These are phyloP conservation scores for Urtica urens DNA, from an alignment of 306 rosid genomes.

Conservation along the genomic window DNA sequence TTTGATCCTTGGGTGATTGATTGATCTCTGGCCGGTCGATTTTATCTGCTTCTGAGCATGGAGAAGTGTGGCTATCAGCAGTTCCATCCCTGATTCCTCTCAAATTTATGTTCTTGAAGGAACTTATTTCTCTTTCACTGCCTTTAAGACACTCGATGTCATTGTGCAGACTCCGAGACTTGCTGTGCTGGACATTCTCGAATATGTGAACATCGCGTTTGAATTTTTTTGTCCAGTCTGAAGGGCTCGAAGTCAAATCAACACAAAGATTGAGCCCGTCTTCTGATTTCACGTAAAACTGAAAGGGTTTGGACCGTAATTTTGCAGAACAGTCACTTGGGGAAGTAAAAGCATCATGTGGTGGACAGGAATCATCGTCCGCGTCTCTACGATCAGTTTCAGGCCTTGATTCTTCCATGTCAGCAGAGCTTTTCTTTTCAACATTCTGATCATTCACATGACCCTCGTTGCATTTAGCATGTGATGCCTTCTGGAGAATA, in stretches of 20 bases:
- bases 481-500: conserved; percentile 15
- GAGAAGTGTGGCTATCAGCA: conserved; percentile 20
- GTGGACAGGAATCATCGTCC: conserved; percentile 20
- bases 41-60: conserved; percentile 21
- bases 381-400: conserved; percentile 12
- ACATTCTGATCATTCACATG: conserved; percentile 6
- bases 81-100: conserved; percentile 17
- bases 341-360: conserved; percentile 25
- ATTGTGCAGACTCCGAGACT: conserved; percentile 29
- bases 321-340: conserved; percentile 24
- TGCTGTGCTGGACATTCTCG: conserved; percentile 26
- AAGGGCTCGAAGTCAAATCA: conserved; percentile 58
- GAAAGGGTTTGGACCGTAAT: conserved; percentile 29
- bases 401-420: conserved; percentile 9
- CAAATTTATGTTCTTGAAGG: conserved; percentile 25
- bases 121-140: conserved; percentile 22
- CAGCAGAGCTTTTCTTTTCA: conserved; percentile 11
- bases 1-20: conserved; percentile 20
- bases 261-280: conserved; percentile 57
- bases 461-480: conserved; percentile 7
- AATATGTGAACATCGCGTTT: conserved; percentile 36
- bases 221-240: conserved; percentile 49
- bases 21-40: conserved; percentile 17
- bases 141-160: conserved; percentile 31
- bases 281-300: conserved; percentile 56